Conservation (phyloP, 495 filamentous ascomycete genomes). For the Wilcoxina mikolae region DNA sequence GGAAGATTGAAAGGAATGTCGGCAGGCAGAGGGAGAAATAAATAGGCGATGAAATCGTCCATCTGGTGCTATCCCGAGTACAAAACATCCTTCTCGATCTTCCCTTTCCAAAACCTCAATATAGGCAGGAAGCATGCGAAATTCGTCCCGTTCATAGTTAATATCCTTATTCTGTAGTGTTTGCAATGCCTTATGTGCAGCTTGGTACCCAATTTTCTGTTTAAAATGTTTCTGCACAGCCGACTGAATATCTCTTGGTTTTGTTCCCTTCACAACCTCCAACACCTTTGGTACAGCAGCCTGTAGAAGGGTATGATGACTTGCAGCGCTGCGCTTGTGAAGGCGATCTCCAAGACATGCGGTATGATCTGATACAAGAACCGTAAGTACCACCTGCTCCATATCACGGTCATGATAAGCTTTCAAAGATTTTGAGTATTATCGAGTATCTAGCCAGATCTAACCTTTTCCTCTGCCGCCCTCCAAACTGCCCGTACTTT, state of each 20-base stretch:
- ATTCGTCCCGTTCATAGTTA: neutral
- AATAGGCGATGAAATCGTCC: constrained; percentile 7
- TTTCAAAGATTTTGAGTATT: neutral
- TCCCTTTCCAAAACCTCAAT: neutral
- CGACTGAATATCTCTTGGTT: neutral
- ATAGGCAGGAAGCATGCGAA: neutral
- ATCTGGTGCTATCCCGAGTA: neutral
- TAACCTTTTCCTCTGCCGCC: neutral
- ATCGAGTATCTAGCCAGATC: neutral
- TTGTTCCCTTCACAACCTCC: neutral
- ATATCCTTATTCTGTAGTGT: neutral
- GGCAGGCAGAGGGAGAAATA: constrained; percentile 6
- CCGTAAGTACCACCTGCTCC: neutral
- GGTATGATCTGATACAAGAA: neutral
- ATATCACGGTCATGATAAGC: neutral
- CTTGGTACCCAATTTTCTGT: neutral
- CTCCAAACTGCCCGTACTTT: too few species aligned
- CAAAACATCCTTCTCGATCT: neutral
- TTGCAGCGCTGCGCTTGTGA: neutral
- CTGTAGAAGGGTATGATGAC: neutral
- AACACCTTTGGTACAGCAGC: neutral
- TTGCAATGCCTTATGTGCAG: neutral
- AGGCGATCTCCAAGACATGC: neutral
- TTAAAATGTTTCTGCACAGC: neutral
- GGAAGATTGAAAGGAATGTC: constrained; percentile 1